Evolutionary conservation across 2,329 filamentous ascomycete genomes (phyloP), one percentile per base, ranked within the genome.

Genomic region (Emergomyces africanus): DNA sequence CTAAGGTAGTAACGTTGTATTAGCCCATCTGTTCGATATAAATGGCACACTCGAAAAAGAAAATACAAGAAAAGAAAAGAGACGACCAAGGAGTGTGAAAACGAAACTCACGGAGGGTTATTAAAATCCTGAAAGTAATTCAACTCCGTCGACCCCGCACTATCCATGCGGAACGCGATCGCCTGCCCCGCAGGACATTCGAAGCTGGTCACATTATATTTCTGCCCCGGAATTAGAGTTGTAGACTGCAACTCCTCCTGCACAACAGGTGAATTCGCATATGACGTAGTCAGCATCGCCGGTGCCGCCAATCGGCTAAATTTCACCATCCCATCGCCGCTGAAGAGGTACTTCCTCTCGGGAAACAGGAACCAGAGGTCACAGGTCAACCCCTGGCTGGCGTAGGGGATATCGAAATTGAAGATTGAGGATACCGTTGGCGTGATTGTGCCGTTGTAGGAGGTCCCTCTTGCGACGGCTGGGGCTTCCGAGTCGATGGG

Each of bases 111-210:
- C 72, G 78, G 74, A 62, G 72, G 70, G 10, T 76, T 77, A 65
- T 84, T 85, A 64, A 75, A 85, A 67, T 87, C 83, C 72, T 88
- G 78, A 73, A 87, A 85, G 71, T 80, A 88, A 59, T 79, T 71
- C 44, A 87, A 69, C 54, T 74, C 67, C 44, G 82, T 82, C 62
- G 72, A 73, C 2, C 78, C 80, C 5, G 72, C 72, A 50, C 75
- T 73, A 53, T 72, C 77, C 64, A 87, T 75, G 72, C 81, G 74
- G 64, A 79, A 81, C 2, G 71, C 72, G 20, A 86, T 69, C 20
- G 74, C 74, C 68, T 79, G 57, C 2, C 81, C 82, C 53, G 77
- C 79, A 0, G 78, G 77, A 65, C 84, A 87, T 15, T 71, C 66
- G 65, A 83, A 82, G 9, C 75, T 80, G 8, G 74, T 71, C 54